These are phyloP conservation scores for Umbelopsis ramanniana DNA, from an alignment of 192 early-diverging fungal species.

Conservation along the genomic window DNA sequence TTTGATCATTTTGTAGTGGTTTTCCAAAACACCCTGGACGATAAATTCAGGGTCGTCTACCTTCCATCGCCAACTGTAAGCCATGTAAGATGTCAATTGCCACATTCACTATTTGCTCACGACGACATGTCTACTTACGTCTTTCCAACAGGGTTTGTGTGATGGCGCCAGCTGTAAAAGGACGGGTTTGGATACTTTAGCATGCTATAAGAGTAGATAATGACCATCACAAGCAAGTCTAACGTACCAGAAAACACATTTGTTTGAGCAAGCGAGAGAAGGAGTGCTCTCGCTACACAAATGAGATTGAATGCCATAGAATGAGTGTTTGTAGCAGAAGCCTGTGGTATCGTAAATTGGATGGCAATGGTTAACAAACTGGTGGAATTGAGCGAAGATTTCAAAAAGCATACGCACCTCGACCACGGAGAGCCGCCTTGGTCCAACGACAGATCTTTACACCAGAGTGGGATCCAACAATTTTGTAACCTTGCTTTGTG, in stretches of 20 bases:
- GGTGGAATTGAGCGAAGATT: background rate
- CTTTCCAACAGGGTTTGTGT: constrained; percentile 75
- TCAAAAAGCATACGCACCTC: constrained; percentile 38
- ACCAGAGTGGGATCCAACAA: constrained; percentile 72
- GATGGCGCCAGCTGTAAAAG: constrained; percentile 63
- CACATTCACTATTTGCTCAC: background rate
- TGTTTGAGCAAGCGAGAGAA: constrained; percentile 77
- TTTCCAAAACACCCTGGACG: constrained; percentile 67
- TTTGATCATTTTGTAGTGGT: constrained; percentile 78
- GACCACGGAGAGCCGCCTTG: constrained; percentile 69
- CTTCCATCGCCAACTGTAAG: constrained; percentile 67
- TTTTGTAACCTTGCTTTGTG: constrained; percentile 77
- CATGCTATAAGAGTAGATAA: too few species aligned
- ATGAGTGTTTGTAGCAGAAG: constrained; percentile 79
- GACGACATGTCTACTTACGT: background rate
- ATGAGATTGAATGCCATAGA: constrained; percentile 78
- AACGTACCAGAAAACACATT: constrained; percentile 58
- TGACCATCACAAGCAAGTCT: too few species aligned
- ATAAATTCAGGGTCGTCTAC: constrained; percentile 69
- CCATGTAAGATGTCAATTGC: constrained; percentile 16
- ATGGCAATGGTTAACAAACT: background rate
- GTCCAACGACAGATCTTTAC: constrained; percentile 85
- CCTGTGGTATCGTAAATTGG: background rate
- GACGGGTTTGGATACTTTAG: too few species aligned
- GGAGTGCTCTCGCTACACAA: constrained; percentile 80